Base-by-base conservation (phyloP, 1,284 basidiomycete species). In the Cystobasidium sp. region DNA sequence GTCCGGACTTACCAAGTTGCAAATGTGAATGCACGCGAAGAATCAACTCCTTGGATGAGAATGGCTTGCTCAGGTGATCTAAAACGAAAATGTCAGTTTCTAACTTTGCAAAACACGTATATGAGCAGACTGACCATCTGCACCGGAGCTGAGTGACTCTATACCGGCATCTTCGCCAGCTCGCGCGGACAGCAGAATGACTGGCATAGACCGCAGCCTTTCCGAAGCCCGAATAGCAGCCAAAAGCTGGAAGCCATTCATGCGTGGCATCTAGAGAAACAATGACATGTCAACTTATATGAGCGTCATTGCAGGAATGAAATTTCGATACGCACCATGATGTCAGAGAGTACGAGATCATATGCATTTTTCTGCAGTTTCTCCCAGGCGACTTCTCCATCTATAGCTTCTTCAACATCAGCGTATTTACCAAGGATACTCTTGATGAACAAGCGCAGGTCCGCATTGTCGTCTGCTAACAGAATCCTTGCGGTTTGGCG, bases 121-220 rank as follows among this genome's bases (percentile, higher is more conserved):
- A 18, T 20, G 55, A 39, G 18, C 3, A 1, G 6, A 6, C 69
- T 78, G 77, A 71, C 80, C 80, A 68, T 80, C 80, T 6, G 77
- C 72, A 7, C 80, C 80, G 9, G 75, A 75, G 10, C 77, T 75
- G n/a, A 81, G 76, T 16, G 78, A 79, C 46, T 79, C 79, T 3
- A 79, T 77, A 12, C 78, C 74, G 4, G 78, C 78, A n/a, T 81
- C 80, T 20, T 69, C 64, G 1, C 78, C 80, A 18, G 79, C 78
- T 18, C 78, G 78, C 3, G 80, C 80, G 0, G 77, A 78, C 47
- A 81, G 62, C 69, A 81, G 76, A 65, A 81, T 77, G 68, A 80
- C 74, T 7, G 80, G 78, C 14, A 80, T 67, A n/a, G 74, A 71
- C 0, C 75, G 72, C 10, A 75, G 76, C 14, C 41, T 44, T 44